Base-by-base conservation (phyloP, 1,139 yeast genomes). In the Casaregolazyma lundiana region DNA sequence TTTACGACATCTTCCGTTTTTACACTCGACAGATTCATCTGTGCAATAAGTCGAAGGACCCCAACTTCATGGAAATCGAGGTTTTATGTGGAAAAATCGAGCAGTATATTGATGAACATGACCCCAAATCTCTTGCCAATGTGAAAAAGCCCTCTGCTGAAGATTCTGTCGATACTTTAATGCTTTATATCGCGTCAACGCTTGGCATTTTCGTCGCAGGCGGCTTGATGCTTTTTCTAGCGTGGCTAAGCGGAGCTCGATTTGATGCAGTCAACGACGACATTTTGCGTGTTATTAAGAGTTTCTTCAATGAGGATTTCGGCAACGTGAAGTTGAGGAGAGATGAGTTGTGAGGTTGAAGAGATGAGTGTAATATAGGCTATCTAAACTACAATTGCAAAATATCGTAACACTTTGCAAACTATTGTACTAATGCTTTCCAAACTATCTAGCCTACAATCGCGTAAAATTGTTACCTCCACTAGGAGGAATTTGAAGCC, bases 31-130 rank as follows among this genome's bases (percentile, higher is more conserved):
- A 72, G 45, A 89, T 94, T 59, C 95, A 92, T 66, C 84, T 80
- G 54, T 80, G 81, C 64, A 78, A 92, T 46, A 74, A 78, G 6
- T 94, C 90, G 30, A 71, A 74, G 37, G 97, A 92, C 68, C 95
- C 96, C 54, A 85, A 86, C 69, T 94, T 87, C 68, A 73, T 92
- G 63, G 77, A 80, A 53, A 78, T 94, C 53, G 95, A 94, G 54
- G 78, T 88, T 54, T 78, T 80, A 55, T 85, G 96, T 64, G 96
- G 95, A 44, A 86, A 85, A 66, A 78, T 89, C 55, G 95, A 87
- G 61, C 94, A 84, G 67, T 83, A 79, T 64, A 82, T 90, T 60
- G 96, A 90, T 47, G 62, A 65, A 47, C 65, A 68, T 48, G 59
- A 59, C 39, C 58, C 60, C 6, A 46, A 44, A 15, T 47, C 54